Evolutionary conservation across 768 basidiomycete species (phyloP), one percentile per base, ranked within the genome.

Genomic region (Hypholoma fasciculare): DNA sequence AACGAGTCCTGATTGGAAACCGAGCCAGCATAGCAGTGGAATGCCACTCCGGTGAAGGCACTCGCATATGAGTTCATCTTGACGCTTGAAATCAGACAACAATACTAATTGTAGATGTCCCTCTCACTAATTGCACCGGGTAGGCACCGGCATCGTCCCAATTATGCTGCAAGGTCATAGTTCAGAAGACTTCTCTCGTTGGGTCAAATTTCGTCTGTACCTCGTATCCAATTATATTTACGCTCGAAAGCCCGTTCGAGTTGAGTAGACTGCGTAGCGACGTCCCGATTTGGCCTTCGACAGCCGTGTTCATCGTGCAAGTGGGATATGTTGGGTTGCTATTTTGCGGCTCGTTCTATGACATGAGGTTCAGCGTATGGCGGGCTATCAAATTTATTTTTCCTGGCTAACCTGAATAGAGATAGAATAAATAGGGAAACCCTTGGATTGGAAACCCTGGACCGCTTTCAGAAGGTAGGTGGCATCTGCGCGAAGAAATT

Each of bases 381-480:
- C 30, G 30, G 30, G 6, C 30, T 7, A 6, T 6, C 30, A 34
- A 6, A 7, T 34, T 23, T 23, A 23, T 23, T 23, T 23, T 23
- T 23, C 30, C 6, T 34, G 26, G 42, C 59, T 23, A 26, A 68
- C 72, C 64, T 92, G 77, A 43, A 88, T 83, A 0, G 79, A 76
- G 47, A 92, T 81, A 0, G 88, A 88, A 57, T 86, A 90, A 13
- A 85, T 66, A 1, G 77, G 70, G 51, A 89, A 79, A 0, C 88
- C 88, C 63, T 89, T 72, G 57, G 59, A 78, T 52, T 80, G 73
- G 70, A 89, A 89, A 3, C 86, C 89, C 65, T 90, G 88, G 12
- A 91, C 76, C 17, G 82, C 77, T 69, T 90, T 91, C 20, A 91
- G 70, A 11, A 92, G 81, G 66, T 92, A 91, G 14, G 78, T 84